Percentiles rank a stretch among this genome's conserved stretches.
Evolutionary conservation across 768 basidiomycete species (phyloP).

Genomic region (Paxillus rubicundulus): DNA sequence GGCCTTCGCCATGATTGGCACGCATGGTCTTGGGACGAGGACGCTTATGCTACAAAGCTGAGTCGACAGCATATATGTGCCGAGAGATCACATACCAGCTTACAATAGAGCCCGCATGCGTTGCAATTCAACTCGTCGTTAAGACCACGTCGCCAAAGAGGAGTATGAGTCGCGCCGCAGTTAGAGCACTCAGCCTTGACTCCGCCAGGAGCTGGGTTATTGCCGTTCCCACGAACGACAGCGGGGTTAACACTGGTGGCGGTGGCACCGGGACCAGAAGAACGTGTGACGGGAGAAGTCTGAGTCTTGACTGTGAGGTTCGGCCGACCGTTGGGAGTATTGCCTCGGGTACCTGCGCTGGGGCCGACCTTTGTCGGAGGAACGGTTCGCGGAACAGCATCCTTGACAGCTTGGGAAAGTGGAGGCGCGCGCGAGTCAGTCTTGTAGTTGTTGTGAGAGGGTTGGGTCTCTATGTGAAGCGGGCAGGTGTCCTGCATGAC

Average conservation of each 20-base stretch:
- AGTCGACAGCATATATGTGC: not conserved
- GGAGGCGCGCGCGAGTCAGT: slow-evolving; percentile 19
- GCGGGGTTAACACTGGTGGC: slow-evolving; percentile 55
- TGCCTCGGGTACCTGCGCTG: slow-evolving; percentile 48
- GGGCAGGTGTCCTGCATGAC: slow-evolving; percentile 27
- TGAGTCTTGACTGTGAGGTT: slow-evolving; percentile 63
- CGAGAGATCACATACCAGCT: slow-evolving; percentile 52
- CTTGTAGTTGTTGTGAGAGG: slow-evolving; percentile 10
- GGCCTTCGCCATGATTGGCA: slow-evolving; percentile 68
- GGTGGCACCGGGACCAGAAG: slow-evolving; percentile 64
- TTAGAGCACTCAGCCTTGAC: slow-evolving; percentile 85
- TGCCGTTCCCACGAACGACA: slow-evolving; percentile 30
- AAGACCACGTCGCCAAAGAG: slow-evolving; percentile 81
- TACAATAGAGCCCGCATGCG: slow-evolving; percentile 85
- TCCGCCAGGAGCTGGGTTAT: slow-evolving; percentile 49
- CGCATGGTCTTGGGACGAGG: slow-evolving; percentile 89
- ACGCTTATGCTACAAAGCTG: slow-evolving; percentile 65
- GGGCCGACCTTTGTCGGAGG: slow-evolving; percentile 58
- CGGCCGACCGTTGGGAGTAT: slow-evolving; percentile 47
- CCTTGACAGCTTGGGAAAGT: slow-evolving; percentile 42
- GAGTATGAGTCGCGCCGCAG: slow-evolving; percentile 86
- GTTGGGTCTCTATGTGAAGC: slow-evolving; percentile 11
- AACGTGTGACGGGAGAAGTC: slow-evolving; percentile 41
- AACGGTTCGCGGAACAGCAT: slow-evolving; percentile 47
- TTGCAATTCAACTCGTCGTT: slow-evolving; percentile 91